A percentile compares a stretch with the other conserved stretches of the same genome.
Conservation (phyloP, 2,329 filamentous ascomycete genomes). For the Xylariaceae sp. region DNA sequence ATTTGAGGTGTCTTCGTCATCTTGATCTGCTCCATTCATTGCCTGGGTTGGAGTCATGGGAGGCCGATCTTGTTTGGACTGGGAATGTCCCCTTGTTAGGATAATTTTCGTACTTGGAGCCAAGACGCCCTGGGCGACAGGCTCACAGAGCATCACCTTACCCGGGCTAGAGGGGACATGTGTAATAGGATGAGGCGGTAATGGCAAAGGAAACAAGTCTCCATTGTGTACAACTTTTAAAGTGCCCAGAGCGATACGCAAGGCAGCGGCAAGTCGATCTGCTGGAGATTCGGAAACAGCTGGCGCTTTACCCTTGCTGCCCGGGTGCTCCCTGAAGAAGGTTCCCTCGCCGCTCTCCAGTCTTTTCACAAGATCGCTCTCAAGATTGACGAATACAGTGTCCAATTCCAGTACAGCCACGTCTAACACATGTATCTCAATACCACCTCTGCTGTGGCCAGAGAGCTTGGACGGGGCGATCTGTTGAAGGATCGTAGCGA, state of each 20-base stretch:
- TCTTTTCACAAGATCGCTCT: conserved; percentile 73
- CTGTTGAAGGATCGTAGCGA: conserved; percentile 68
- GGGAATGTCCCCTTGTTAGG: conserved; percentile 60
- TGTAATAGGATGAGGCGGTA: conserved; percentile 81
- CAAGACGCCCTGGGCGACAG: conserved; percentile 82
- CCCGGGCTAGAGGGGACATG: conserved; percentile 80
- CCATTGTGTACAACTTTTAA: conserved; percentile 78
- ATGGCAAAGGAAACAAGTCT: conserved; percentile 71
- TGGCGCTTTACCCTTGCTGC: conserved; percentile 27
- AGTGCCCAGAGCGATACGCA: conserved; percentile 70
- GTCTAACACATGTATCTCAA: conserved; percentile 81
- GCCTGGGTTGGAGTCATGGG: conserved; percentile 44
- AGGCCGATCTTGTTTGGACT: conserved; percentile 48
- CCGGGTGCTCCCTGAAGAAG: conserved; percentile 65
- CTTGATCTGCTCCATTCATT: conserved; percentile 57
- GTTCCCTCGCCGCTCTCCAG: conserved; percentile 79
- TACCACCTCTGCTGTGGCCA: conserved; percentile 67
- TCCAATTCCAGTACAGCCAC: conserved; percentile 77
- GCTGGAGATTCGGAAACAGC: conserved; percentile 36
- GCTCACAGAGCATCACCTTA: conserved; percentile 88
- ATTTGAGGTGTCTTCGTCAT: conserved; percentile 78
- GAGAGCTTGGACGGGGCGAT: conserved; percentile 72
- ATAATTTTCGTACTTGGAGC: conserved; percentile 78
- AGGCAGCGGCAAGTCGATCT: conserved; percentile 57
- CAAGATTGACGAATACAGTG: conserved; percentile 80